Conservation (phyloP, 805 yeast species). For the Sporopachydermia quercuum region DNA sequence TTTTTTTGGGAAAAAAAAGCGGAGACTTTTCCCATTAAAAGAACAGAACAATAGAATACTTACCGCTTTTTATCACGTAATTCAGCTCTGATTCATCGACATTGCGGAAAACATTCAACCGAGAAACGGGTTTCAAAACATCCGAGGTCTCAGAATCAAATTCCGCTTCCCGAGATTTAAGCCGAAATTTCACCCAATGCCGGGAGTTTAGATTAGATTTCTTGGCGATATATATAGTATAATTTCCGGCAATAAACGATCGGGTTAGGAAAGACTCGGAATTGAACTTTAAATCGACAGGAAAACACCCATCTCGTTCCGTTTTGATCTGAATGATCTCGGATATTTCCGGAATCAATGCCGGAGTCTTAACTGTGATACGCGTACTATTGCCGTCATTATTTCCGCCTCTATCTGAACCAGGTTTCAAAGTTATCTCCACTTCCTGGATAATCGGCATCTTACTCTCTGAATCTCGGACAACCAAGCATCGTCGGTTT, state of each 20-base stretch:
- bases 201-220: neutral
- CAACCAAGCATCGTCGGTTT: conserved; percentile 66
- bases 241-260: conserved; percentile 25
- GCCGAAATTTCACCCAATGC: neutral
- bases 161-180: neutral
- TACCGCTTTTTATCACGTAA: neutral
- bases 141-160: neutral
- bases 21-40: no score
- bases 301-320: conserved; percentile 33
- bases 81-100: neutral
- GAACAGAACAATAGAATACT: no score
- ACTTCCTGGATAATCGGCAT: conserved; percentile 36
- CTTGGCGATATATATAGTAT: conserved; percentile 29
- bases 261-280: conserved; percentile 20
- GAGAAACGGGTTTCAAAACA: neutral
- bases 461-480: conserved; percentile 51
- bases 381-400: conserved; percentile 12
- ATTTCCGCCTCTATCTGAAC: neutral
- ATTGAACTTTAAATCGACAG: conserved; percentile 30
- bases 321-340: conserved; percentile 34
- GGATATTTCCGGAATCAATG: conserved; percentile 47
- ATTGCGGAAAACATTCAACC: neutral
- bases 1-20: no score
- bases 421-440: conserved; percentile 16
- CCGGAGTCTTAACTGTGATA: conserved; percentile 36